Base-by-base conservation (phyloP, 176 grass and related monocot genomes). In the Musa troglodytarum region DNA sequence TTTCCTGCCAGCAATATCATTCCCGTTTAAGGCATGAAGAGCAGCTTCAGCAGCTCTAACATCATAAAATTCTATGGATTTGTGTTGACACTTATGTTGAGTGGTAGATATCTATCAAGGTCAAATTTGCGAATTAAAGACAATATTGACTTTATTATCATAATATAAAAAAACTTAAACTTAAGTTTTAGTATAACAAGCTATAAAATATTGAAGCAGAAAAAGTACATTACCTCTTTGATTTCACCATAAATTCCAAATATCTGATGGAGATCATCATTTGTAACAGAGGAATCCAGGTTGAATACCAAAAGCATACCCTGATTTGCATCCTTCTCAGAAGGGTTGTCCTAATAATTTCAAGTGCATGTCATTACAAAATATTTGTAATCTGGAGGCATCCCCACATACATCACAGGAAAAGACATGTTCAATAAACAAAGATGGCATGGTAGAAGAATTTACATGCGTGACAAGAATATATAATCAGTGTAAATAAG, bases 11-110 rank as follows among this genome's bases (percentile, higher is more conserved):
- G 81, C 89, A 63, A 90, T 74, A 65, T 90, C 83, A 52, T 82
- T 96, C 81, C 79, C 81, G 73, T 90, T 85, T 84, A 92, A 78
- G 75, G 87, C 85, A 83, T 49, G 77, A 65, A 88, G 68, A 67
- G 93, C 89, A 74, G 81, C 72, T 87, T 96, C 93, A 1, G 93
- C 89, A 81, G 85, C 87, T 88, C 93, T 92, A 52, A 92, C 66
- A 79, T 96, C 93, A 80, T 88, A 96, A 84, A 88, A 96, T 71
- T 96, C 93, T 83, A 96, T 96, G 61, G 90, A 88, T 71, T 90
- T 96, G 57, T 90, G 83, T 81, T 92, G 84, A 68, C 79, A 79
- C 52, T 90, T 86, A 75, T 90, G 83, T 17, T 77, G 81, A 61
- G 74, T 85, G 34, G 87, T 85, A 6, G 75, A 62, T 73, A 92